phyloP scores from a whole-genome alignment of 129 eudicot genomes.

The Flaveria sonorensis region DNA sequence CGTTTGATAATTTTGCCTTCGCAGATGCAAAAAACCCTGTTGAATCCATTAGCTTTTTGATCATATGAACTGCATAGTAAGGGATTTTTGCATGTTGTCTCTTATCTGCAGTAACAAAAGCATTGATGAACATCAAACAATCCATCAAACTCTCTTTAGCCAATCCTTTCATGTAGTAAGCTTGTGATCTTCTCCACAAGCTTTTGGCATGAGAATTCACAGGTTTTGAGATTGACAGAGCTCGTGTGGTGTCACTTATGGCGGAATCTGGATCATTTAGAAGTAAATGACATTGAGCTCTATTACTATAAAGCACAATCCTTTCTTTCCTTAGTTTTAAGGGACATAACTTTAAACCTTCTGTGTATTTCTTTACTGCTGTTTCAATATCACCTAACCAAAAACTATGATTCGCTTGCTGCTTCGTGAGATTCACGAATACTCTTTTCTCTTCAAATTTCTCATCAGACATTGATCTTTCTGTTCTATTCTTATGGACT shows the following conservation, averaged over 20 bases:
- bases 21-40: slow-evolving; percentile 71
- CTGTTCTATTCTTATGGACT: slow-evolving; percentile 55
- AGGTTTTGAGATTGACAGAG: slow-evolving; percentile 68
- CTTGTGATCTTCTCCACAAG: slow-evolving; percentile 94
- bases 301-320: slow-evolving; percentile 65
- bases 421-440: slow-evolving; percentile 53
- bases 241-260: slow-evolving; percentile 80
- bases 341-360: slow-evolving; percentile 75
- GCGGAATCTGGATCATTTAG: slow-evolving; percentile 59
- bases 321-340: slow-evolving; percentile 62
- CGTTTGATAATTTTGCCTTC: slow-evolving; percentile 32
- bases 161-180: slow-evolving; percentile 81
- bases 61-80: slow-evolving; percentile 65
- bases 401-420: slow-evolving; percentile 69
- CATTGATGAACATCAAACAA: slow-evolving; percentile 65
- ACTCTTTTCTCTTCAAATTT: slow-evolving; percentile 53
- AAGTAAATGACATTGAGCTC: slow-evolving; percentile 77
- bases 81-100: slow-evolving; percentile 48
- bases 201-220: slow-evolving; percentile 75
- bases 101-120: slow-evolving; percentile 31
- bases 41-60: slow-evolving; percentile 68
- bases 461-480: slow-evolving; percentile 49
- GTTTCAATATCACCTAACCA: slow-evolving; percentile 57
- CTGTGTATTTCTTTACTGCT: slow-evolving; percentile 58
- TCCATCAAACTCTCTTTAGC: slow-evolving; percentile 96